Conservation (phyloP, 2,329 filamentous ascomycete species). For the Ophiosphaerella korrae region DNA sequence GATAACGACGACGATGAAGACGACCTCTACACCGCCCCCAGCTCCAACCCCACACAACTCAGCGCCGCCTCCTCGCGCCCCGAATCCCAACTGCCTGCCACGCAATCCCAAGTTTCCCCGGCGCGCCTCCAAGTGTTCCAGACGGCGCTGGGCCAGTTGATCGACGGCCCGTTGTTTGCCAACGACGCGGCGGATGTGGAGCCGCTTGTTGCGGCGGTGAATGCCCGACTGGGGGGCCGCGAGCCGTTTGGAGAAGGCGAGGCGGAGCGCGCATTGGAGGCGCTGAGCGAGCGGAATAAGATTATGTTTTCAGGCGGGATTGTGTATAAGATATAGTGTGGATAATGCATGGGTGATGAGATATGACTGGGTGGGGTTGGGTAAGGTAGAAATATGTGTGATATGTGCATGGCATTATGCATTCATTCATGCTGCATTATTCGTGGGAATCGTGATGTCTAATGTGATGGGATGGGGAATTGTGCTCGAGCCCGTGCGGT, state of each 20-base stretch:
- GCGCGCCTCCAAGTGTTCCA: constrained; percentile 77
- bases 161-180: constrained; percentile 81
- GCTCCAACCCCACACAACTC: constrained; percentile 59
- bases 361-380: too few species aligned
- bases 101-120: constrained; percentile 60
- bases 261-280: constrained; percentile 75
- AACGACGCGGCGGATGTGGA: constrained; percentile 82
- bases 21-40: constrained; percentile 56
- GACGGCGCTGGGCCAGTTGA: constrained; percentile 78
- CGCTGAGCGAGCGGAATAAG: constrained; percentile 82
- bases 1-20: constrained; percentile 61
- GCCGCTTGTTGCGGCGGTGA: constrained; percentile 78
- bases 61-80: constrained; percentile 82
- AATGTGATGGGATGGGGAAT: not conserved
- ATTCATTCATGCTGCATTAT: too few species aligned
- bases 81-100: constrained; percentile 69
- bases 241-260: constrained; percentile 71
- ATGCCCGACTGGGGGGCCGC: constrained; percentile 67
- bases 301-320: constrained; percentile 71
- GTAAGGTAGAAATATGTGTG: too few species aligned
- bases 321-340: constrained; percentile 54
- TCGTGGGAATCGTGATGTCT: too few species aligned
- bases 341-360: not conserved
- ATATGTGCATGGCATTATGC: too few species aligned
- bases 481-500: too few species aligned